phyloP scores from a whole-genome alignment of 192 early-diverging fungal species.

The Coemansia aciculifera region DNA sequence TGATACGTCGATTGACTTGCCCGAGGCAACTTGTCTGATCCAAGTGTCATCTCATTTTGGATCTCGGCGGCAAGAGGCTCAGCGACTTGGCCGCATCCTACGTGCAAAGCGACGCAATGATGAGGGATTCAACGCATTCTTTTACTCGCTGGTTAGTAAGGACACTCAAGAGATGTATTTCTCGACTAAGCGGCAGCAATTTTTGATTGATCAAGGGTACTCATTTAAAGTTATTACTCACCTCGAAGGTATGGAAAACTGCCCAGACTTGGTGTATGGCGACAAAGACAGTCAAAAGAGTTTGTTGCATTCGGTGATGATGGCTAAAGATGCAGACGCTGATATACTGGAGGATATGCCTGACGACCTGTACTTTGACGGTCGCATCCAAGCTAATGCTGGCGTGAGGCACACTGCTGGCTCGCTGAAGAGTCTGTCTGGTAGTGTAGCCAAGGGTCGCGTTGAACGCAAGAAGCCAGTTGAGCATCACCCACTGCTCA shows the following conservation, averaged over 20 bases:
- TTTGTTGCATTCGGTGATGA: conserved; percentile 81
- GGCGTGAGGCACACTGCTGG: conserved; percentile 59
- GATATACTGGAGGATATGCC: conserved; percentile 63
- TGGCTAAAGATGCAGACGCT: conserved; percentile 65
- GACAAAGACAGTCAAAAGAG: conserved; percentile 74
- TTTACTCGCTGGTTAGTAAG: conserved; percentile 96
- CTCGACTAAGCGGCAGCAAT: conserved; percentile 97
- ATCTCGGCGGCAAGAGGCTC: conserved; percentile 97
- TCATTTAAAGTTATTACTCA: conserved; percentile 98
- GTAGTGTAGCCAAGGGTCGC: conserved; percentile 47
- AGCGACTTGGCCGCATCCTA: conserved; percentile 91
- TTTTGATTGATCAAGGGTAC: conserved; percentile 99
- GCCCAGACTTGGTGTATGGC: conserved; percentile 74
- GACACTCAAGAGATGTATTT: conserved; percentile 99
- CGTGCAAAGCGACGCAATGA: conserved; percentile 92
- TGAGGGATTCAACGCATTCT: conserved; percentile 95
- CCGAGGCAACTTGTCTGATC: conserved; percentile 97
- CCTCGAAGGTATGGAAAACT: conserved; percentile 87
- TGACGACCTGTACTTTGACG: conserved; percentile 60
- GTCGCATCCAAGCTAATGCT: conserved; percentile 22
- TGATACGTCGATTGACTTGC: conserved; percentile 97
- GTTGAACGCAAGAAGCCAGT: conserved; percentile 43
- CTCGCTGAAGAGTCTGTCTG: conserved; percentile 81
- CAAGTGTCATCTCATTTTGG: conserved; percentile 99
- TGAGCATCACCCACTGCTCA: conserved; percentile 68